Percentiles rank a stretch among this genome's conserved stretches.
Conservation (phyloP, 805 yeast genomes). For the Kodamaea fukazawae region DNA sequence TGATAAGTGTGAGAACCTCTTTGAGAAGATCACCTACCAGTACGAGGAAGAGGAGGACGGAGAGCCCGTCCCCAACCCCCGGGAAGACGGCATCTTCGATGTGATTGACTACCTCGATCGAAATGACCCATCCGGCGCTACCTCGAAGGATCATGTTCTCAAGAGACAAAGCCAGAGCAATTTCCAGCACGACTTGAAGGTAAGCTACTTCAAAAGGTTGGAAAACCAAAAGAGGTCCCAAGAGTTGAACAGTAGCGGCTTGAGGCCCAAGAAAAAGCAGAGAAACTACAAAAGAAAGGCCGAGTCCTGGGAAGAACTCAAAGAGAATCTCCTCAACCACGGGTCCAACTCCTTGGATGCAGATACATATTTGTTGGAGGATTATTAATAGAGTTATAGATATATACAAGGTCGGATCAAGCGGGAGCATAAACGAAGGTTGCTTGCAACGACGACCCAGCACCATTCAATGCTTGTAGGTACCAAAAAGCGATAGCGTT, state of each 20-base stretch:
- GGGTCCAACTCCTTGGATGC: constrained; percentile 14
- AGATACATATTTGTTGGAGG: constrained; percentile 12
- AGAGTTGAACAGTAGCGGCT: constrained; percentile 9
- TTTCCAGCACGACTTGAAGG: constrained; percentile 5
- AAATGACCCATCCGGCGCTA: neutral
- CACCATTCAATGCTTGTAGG: no score
- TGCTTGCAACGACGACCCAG: no score
- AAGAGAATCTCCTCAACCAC: constrained; percentile 11
- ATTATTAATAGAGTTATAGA: constrained; percentile 3
- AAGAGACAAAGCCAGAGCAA: constrained; percentile 2
- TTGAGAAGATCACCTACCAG: constrained; percentile 22
- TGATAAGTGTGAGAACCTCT: constrained; percentile 24
- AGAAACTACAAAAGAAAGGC: neutral
- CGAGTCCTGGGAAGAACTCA: constrained; percentile 4
- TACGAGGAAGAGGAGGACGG: constrained; percentile 20
- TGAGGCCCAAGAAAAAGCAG: neutral
- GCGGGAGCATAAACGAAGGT: no score
- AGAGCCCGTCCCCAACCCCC: constrained; percentile 1
- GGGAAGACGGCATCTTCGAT: neutral
- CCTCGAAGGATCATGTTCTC: no score
- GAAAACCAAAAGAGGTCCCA: constrained; percentile 6
- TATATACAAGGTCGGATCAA: no score
- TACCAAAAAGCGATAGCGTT: no score
- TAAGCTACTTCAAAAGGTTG: constrained; percentile 12
- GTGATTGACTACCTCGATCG: neutral